Evolutionary conservation across 2,329 filamentous ascomycete genomes (phyloP).

Genomic region (Teratosphaeria pseudoeucalypti): DNA sequence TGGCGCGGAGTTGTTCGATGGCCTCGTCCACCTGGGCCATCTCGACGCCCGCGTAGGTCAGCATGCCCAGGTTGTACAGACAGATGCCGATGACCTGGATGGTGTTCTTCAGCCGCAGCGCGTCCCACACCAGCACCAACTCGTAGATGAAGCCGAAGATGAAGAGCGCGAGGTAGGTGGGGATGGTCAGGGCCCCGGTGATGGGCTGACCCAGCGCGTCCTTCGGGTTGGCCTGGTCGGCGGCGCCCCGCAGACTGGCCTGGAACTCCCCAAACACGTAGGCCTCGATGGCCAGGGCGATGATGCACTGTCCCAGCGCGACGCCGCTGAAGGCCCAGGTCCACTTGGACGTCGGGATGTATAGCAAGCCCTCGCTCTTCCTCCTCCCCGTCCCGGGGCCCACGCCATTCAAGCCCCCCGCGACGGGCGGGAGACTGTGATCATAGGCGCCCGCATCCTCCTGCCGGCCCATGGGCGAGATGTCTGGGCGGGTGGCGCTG

Average conservation of each 20-base stretch:
- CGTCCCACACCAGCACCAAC: constrained; percentile 82
- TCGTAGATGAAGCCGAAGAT: constrained; percentile 96
- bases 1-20: constrained; percentile 43
- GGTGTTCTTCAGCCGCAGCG: constrained; percentile 87
- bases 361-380: constrained; percentile 42
- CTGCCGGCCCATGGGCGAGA: not conserved
- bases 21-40: constrained; percentile 80
- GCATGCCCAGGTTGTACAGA: constrained; percentile 79
- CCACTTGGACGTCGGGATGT: constrained; percentile 75
- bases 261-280: constrained; percentile 90
- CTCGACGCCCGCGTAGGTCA: constrained; percentile 89
- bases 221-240: constrained; percentile 7
- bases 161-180: constrained; percentile 90
- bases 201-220: constrained; percentile 21
- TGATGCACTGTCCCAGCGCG: constrained; percentile 63
- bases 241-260: constrained; percentile 34
- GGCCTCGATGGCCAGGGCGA: constrained; percentile 75
- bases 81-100: constrained; percentile 96
- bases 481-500: constrained; percentile 7
- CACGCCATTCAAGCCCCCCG: not conserved
- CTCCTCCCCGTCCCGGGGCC: constrained; percentile 15
- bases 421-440: not conserved
- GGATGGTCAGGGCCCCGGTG: constrained; percentile 54
- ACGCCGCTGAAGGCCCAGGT: constrained; percentile 74
- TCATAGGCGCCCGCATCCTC: constrained; percentile 4